A percentile compares a stretch with the other conserved stretches of the same genome.
Evolutionary conservation across 2,329 filamentous ascomycete genomes (phyloP).

Genomic region (Aaosphaeria arxii): DNA sequence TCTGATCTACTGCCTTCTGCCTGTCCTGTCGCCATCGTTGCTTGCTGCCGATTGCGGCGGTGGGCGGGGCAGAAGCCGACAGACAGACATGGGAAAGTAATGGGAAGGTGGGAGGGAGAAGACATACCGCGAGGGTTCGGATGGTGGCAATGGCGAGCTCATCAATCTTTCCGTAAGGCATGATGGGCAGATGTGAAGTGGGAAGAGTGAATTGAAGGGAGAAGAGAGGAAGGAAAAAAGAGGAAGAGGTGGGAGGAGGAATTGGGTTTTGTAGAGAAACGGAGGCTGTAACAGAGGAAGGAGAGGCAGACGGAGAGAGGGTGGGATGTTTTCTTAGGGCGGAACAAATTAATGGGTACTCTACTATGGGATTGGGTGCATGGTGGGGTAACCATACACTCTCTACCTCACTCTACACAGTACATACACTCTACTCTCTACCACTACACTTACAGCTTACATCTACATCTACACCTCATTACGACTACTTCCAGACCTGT

Average conservation of each 20-base stretch:
- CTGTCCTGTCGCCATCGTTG: neutral
- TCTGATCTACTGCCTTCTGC: too few relatives aligned
- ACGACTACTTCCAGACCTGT: too few relatives aligned
- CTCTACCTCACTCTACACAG: too few relatives aligned
- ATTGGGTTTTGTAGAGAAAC: neutral
- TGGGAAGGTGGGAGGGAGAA: neutral
- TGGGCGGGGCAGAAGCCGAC: neutral
- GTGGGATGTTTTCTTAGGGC: too few relatives aligned
- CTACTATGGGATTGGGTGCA: too few relatives aligned
- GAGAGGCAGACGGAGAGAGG: too few relatives aligned
- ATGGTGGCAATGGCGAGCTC: constrained; percentile 97
- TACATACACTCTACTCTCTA: too few relatives aligned
- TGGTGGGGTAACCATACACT: too few relatives aligned
- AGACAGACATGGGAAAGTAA: neutral
- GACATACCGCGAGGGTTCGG: constrained; percentile 87
- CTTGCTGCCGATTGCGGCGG: neutral
- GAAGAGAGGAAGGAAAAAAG: constrained; percentile 11
- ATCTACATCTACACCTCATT: too few relatives aligned
- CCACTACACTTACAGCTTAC: too few relatives aligned
- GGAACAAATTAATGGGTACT: too few relatives aligned
- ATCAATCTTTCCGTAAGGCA: constrained; percentile 88
- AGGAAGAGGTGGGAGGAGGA: constrained; percentile 5
- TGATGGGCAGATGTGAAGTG: constrained; percentile 47
- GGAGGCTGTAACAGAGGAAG: too few relatives aligned
- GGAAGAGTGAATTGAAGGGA: constrained; percentile 6